Evolutionary conservation across 1,284 basidiomycete species (phyloP).

Genomic region (Phenoliferia sp.): DNA sequence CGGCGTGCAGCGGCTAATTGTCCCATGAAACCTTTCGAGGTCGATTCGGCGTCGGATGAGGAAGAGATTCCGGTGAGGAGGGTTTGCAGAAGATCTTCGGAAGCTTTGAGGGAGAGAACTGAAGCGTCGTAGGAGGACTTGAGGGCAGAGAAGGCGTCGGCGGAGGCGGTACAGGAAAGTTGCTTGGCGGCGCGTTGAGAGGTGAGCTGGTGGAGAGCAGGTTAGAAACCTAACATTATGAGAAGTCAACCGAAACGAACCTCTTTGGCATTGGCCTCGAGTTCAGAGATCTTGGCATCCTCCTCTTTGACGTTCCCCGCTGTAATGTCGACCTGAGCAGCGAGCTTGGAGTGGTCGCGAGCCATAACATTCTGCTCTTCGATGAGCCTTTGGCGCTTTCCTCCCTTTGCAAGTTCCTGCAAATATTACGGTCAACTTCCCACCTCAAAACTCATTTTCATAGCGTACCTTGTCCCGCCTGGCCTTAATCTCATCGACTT

Average conservation of each 20-base stretch:
- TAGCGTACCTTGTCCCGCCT: conserved; percentile 50
- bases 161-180: conserved; percentile 53
- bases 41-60: conserved; percentile 53
- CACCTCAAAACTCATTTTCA: background rate
- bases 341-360: conserved; percentile 79
- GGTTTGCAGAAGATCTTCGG: conserved; percentile 92
- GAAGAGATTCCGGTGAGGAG: conserved; percentile 84
- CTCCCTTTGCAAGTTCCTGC: conserved; percentile 61
- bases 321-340: conserved; percentile 82
- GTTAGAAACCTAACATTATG: background rate
- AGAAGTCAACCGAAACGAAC: conserved; percentile 46
- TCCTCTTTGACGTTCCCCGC: conserved; percentile 75
- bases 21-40: conserved; percentile 90
- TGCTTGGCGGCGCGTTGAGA: conserved; percentile 48
- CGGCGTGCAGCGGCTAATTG: conserved; percentile 86
- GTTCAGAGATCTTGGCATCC: conserved; percentile 55
- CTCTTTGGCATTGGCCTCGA: conserved; percentile 58
- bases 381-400: conserved; percentile 71
- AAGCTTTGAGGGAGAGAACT: conserved; percentile 61
- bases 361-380: conserved; percentile 73
- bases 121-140: conserved; percentile 61
- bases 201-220: conserved; percentile 19
- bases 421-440: conserved; percentile 9
- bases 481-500: conserved; percentile 61
- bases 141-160: conserved; percentile 59